These are phyloP conservation scores for Tulasnella sp. DNA, from an alignment of 768 basidiomycete genomes.

Conservation along the genomic window DNA sequence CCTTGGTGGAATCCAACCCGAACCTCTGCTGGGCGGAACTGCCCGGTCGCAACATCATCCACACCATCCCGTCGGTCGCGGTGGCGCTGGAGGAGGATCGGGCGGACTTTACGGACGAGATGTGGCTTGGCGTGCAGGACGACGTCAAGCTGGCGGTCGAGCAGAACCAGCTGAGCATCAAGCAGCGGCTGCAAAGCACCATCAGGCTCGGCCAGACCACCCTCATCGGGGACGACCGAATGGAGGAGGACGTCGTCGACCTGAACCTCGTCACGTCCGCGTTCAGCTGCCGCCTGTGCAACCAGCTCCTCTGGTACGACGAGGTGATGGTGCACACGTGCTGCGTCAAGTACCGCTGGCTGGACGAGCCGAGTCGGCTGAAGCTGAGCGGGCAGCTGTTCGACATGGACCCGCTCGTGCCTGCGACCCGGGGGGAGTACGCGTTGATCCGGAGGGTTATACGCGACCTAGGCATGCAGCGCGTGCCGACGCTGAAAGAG, in stretches of 20 bases:
- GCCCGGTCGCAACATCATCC: not conserved
- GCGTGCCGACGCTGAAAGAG: not conserved
- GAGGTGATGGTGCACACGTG: not conserved
- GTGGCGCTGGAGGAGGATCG: not conserved
- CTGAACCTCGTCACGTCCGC: not conserved
- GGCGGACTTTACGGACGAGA: not conserved
- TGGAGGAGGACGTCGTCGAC: not conserved
- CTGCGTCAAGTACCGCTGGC: not conserved
- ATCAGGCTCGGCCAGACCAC: not conserved
- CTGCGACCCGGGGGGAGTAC: not conserved
- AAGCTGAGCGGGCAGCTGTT: not conserved
- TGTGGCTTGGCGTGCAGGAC: not conserved
- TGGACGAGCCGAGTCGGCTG: not conserved
- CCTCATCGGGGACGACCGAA: too few species aligned
- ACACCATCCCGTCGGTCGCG: not conserved
- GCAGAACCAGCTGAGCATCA: not conserved
- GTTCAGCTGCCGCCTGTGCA: not conserved
- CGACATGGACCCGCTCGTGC: not conserved
- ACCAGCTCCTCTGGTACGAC: not conserved
- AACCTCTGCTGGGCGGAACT: not conserved
- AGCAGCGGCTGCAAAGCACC: not conserved
- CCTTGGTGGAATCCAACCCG: not conserved
- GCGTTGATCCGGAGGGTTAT: not conserved
- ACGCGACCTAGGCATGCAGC: not conserved
- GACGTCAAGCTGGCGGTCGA: not conserved